phyloP scores from a whole-genome alignment of 2,329 filamentous ascomycete species.

The Verticillium dahliae region DNA sequence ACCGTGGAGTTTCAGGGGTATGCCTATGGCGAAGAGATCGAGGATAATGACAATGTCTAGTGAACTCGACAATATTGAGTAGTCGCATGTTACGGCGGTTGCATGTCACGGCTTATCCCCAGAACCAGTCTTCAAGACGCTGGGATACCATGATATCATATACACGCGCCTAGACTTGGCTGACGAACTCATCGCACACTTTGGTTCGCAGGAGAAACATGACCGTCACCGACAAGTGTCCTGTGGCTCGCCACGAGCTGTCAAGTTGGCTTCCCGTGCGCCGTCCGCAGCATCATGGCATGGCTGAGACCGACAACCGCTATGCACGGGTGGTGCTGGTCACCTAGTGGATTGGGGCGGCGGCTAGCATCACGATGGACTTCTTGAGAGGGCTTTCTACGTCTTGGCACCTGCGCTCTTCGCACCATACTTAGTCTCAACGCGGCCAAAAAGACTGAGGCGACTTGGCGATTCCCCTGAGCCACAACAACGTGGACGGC shows the following conservation, averaged over 20 bases:
- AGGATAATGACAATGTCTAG: too few species aligned
- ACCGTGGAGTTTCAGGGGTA: too few species aligned
- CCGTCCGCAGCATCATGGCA: neutral
- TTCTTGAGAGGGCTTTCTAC: neutral
- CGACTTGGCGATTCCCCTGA: neutral
- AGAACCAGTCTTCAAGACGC: too few species aligned
- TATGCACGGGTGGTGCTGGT: neutral
- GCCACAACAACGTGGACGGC: neutral
- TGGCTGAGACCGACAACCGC: neutral
- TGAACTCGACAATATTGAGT: too few species aligned
- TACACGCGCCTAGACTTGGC: too few species aligned
- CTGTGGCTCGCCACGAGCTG: neutral
- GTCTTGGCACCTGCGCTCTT: neutral
- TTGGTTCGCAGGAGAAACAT: too few species aligned
- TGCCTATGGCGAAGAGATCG: too few species aligned
- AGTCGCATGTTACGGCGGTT: too few species aligned
- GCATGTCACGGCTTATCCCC: too few species aligned
- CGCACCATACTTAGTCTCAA: neutral
- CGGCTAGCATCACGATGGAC: neutral
- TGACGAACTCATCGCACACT: too few species aligned
- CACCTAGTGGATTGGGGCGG: neutral
- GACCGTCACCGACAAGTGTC: too few species aligned
- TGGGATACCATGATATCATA: too few species aligned
- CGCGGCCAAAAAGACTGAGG: neutral
- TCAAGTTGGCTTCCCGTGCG: neutral